phyloP scores from a whole-genome alignment of 148 eudicot species.

The Chenopodium quinoa region DNA sequence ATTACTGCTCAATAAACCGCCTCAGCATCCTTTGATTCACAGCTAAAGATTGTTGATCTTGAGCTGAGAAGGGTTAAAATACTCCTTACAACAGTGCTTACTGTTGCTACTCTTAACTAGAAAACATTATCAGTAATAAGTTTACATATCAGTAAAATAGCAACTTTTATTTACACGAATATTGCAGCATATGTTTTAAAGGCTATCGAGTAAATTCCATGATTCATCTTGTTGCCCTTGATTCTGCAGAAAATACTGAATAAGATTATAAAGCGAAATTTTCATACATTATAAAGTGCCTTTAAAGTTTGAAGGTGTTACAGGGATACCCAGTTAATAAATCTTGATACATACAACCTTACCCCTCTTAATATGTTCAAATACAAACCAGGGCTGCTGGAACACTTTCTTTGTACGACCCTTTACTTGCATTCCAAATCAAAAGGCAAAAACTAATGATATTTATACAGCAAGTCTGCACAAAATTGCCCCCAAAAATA shows the following conservation, averaged over 20 bases:
- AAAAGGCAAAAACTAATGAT: neutral
- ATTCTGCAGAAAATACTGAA: neutral
- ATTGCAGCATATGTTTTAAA: neutral
- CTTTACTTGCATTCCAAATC: neutral
- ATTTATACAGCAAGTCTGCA: slow-evolving; percentile 13
- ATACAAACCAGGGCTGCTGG: neutral
- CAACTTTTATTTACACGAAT: too few relatives aligned
- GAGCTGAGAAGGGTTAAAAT: too few relatives aligned
- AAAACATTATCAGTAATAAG: too few relatives aligned
- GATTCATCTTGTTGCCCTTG: too few relatives aligned
- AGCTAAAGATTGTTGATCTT: neutral
- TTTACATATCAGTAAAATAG: neutral
- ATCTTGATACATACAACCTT: neutral
- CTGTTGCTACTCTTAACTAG: too few relatives aligned
- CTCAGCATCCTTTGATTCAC: neutral
- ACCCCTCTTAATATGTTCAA: neutral
- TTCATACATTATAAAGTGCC: too few relatives aligned
- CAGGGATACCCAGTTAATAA: too few relatives aligned
- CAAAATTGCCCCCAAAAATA: neutral
- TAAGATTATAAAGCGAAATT: neutral
- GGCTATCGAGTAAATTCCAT: neutral
- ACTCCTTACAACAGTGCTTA: too few relatives aligned
- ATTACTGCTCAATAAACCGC: neutral
- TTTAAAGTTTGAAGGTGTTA: too few relatives aligned
- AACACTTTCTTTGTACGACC: neutral